Conservation (phyloP, 2,329 filamentous ascomycete genomes). For the Aspergillus novoparasiticus region DNA sequence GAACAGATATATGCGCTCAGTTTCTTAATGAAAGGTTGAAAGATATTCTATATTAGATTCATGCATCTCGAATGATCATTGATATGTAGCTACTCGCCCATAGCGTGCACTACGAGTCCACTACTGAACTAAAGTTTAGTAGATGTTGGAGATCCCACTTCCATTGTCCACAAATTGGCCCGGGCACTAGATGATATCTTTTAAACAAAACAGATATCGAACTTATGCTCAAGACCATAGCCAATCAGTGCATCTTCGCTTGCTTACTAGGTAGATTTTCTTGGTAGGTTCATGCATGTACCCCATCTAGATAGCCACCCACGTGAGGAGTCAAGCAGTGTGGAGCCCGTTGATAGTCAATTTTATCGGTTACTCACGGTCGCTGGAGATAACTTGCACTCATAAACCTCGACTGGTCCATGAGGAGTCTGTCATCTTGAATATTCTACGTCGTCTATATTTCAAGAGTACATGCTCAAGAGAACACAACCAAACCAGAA, state of each 20-base stretch:
- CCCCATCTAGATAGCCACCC: background rate
- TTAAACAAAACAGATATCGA: background rate
- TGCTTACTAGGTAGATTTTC: background rate
- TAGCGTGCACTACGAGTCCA: background rate
- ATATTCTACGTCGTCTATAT: background rate
- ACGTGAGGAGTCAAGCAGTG: conserved; percentile 7
- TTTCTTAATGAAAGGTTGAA: background rate
- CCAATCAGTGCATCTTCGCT: background rate
- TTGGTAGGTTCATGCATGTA: background rate
- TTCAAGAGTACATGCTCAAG: too few relatives aligned
- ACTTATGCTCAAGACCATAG: background rate
- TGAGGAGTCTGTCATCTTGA: background rate
- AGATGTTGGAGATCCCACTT: background rate
- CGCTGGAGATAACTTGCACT: background rate
- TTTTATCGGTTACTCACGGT: conserved; percentile 5
- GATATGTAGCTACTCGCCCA: background rate
- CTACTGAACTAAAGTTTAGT: background rate
- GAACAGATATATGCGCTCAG: background rate
- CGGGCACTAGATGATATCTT: background rate
- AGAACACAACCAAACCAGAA: background rate
- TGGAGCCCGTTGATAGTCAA: conserved; percentile 6
- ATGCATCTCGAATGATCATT: background rate
- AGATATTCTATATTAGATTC: background rate
- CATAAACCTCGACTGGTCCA: background rate
- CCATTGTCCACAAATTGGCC: background rate